Conservation (phyloP, 148 eudicot genomes). For the Vaccinium myrtillus region DNA sequence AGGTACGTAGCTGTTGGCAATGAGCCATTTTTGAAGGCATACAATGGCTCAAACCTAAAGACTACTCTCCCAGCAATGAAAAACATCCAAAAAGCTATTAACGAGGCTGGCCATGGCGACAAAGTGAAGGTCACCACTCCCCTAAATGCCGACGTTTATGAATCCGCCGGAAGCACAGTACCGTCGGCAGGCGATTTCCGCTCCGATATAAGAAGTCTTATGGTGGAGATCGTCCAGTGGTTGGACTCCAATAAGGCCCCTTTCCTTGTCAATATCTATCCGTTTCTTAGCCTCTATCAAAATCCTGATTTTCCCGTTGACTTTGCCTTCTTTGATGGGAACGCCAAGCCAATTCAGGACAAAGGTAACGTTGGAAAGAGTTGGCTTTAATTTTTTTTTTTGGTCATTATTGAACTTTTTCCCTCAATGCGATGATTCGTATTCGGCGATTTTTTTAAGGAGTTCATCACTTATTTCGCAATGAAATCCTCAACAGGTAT, state of each 20-base stretch:
- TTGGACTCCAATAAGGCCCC: constrained; percentile 51
- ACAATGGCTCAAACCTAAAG: constrained; percentile 49
- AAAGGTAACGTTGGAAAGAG: constrained; percentile 28
- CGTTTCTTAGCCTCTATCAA: constrained; percentile 75
- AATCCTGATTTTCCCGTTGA: constrained; percentile 82
- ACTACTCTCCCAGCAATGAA: constrained; percentile 61
- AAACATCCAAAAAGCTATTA: constrained; percentile 72
- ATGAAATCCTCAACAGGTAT: neutral
- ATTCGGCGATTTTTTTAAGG: no score
- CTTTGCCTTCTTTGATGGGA: constrained; percentile 81
- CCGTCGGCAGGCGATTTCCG: constrained; percentile 88
- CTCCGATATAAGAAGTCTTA: constrained; percentile 51
- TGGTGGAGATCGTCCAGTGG: constrained; percentile 65
- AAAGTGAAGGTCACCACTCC: constrained; percentile 70
- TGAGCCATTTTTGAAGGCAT: constrained; percentile 72
- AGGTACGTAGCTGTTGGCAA: constrained; percentile 91
- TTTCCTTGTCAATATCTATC: constrained; percentile 79
- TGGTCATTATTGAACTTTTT: no score
- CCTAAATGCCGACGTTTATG: constrained; percentile 89
- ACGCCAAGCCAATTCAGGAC: constrained; percentile 49
- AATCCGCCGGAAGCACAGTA: constrained; percentile 31
- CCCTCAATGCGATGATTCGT: no score
- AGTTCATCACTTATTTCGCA: neutral
- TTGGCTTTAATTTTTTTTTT: neutral
- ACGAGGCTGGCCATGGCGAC: constrained; percentile 50